Percentiles rank a stretch among this genome's conserved stretches.
Evolutionary conservation across 73 alveolate genomes (phyloP).

Genomic region (Paramecium caudatum): DNA sequence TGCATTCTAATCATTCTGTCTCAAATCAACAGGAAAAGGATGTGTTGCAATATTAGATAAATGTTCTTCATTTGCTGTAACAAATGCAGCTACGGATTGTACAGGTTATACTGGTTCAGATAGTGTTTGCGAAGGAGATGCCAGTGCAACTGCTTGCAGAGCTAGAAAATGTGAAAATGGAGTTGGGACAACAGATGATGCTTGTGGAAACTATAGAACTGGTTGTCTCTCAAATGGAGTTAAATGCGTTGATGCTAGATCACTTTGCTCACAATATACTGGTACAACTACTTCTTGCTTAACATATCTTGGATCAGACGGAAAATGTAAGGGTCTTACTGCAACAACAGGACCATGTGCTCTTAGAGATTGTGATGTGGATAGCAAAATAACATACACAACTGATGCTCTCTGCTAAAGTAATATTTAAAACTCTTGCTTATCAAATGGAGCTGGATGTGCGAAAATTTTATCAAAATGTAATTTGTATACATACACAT

Average conservation of each 20-base stretch:
- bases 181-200: constrained; percentile 5
- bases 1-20: neutral
- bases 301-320: neutral
- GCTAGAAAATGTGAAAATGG: constrained; percentile 8
- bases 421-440: neutral
- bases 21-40: constrained; percentile 48
- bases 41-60: neutral
- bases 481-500: neutral
- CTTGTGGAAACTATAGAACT: neutral
- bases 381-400: neutral
- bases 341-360: constrained; percentile 18
- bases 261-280: neutral
- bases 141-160: constrained; percentile 36
- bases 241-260: constrained; percentile 27
- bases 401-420: neutral
- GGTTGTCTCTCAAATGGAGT: constrained; percentile 46
- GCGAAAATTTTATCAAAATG: neutral
- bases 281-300: constrained; percentile 43
- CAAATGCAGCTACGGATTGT: constrained; percentile 16
- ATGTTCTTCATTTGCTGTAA: neutral
- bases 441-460: constrained; percentile 14
- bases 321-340: constrained; percentile 27
- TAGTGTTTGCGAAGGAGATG: constrained; percentile 15
- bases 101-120: constrained; percentile 42
- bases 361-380: neutral